Evolutionary conservation across 2,329 filamentous ascomycete genomes (phyloP).

Genomic region (Hymenoscyphus scutula): DNA sequence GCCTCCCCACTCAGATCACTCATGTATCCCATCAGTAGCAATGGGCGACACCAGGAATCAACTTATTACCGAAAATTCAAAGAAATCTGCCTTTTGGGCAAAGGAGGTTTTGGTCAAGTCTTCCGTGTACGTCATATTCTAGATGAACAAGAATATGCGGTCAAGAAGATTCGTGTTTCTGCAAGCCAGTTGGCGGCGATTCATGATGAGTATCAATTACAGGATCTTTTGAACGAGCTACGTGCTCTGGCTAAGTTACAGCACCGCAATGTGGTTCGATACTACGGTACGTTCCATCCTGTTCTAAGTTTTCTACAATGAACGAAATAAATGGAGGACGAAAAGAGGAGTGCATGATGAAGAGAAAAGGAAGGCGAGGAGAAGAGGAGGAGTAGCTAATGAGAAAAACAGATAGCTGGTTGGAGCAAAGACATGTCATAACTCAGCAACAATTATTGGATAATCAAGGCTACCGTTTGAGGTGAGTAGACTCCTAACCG

Average conservation of each 20-base stretch:
- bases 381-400: too few species aligned
- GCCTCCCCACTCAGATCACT: conserved; percentile 10
- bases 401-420: conserved; percentile 48
- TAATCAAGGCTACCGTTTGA: conserved; percentile 2
- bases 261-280: conserved; percentile 65
- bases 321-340: too few species aligned
- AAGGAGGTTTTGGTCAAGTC: conserved; percentile 64
- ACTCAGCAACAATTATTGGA: not conserved
- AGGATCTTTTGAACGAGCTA: conserved; percentile 52
- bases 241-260: conserved; percentile 53
- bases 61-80: conserved; percentile 43
- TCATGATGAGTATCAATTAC: conserved; percentile 42
- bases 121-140: conserved; percentile 60
- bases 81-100: conserved; percentile 57
- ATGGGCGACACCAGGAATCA: conserved; percentile 1
- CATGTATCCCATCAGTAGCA: conserved; percentile 2
- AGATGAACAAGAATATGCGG: conserved; percentile 60
- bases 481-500: not conserved
- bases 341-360: too few species aligned
- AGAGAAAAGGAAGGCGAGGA: too few species aligned
- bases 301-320: too few species aligned
- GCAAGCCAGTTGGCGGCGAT: conserved; percentile 19
- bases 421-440: conserved; percentile 45
- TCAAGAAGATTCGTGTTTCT: conserved; percentile 63
- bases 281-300: conserved; percentile 43